Evolutionary conservation across 768 basidiomycete species (phyloP).

Genomic region (Tricholomella constricta): DNA sequence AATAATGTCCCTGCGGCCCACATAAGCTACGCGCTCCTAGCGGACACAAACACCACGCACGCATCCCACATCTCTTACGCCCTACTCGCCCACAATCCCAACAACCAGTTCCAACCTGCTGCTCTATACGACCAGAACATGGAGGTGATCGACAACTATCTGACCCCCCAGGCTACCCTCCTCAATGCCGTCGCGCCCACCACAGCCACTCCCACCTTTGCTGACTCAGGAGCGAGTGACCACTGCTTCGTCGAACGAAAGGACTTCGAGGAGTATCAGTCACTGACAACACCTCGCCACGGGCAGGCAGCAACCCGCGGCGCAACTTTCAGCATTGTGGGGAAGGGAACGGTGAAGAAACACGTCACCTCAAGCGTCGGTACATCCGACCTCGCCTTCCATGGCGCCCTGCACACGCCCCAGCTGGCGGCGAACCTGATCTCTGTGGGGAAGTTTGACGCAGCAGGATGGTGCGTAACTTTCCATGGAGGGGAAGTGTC

Average conservation of each 20-base stretch:
- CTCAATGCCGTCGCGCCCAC: not conserved
- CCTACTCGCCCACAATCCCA: not conserved
- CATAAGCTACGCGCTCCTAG: too few relatives aligned
- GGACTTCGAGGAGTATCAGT: not conserved
- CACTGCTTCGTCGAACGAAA: not conserved
- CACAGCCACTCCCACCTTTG: not conserved
- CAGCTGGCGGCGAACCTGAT: conserved; percentile 2
- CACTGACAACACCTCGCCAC: not conserved
- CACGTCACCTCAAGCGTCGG: not conserved
- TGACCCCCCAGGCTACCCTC: too few relatives aligned
- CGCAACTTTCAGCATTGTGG: not conserved
- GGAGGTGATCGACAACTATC: not conserved
- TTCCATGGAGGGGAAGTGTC: not conserved
- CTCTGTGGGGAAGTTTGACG: not conserved
- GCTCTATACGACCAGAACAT: not conserved
- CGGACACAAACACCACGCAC: too few relatives aligned
- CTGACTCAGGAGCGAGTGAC: conserved; percentile 1
- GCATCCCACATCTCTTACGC: not conserved
- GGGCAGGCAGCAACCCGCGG: not conserved
- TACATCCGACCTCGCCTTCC: not conserved
- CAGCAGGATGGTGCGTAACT: not conserved
- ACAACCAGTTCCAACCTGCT: not conserved
- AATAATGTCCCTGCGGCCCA: too few relatives aligned
- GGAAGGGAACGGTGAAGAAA: not conserved
- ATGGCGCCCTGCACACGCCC: not conserved